Base-by-base conservation (phyloP, 179 eudicot species). In the Patellifolia procumbens region DNA sequence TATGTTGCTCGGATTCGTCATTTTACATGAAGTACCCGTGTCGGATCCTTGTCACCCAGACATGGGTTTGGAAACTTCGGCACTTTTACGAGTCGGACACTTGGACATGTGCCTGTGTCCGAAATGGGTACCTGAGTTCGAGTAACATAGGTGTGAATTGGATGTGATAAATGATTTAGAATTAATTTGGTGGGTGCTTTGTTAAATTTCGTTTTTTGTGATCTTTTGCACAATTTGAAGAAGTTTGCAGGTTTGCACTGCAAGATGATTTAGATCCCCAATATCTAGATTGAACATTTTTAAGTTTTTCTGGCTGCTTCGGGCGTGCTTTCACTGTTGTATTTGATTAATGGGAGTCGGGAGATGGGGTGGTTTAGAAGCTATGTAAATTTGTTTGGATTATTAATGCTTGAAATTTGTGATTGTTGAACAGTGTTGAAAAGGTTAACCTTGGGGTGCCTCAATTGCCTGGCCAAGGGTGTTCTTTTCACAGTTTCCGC, bases 401-500 rank as follows among this genome's bases (percentile, higher is more conserved):
- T 26, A 7, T 3, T 37, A 45, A 68, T 59, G 61, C 32, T 26
- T 62, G 70, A 5, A 28, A 4, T 74, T 70, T 58, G 63, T 78
- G 35, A 74, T 68, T 56, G 76, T 75, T 76, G 81, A 37, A 78
- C 91, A 95, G 99, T 83, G 91, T 48, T 75, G 97, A 93, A 63
- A 95, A 95, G 84, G 98, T 91, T 55, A 95, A 93, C 79, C 99
- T 95, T 76, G 99, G 99, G 76, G 98, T 95, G 83, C 99, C 99
- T 31, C 98, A 91, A 82, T 83, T 95, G 79, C 98, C 99, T 15
- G 99, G 99, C 35, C 97, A 95, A 79, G 99, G 98, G 17, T 95
- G 99, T 85, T 91, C 99, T 22, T 93, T 95, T 80, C 99, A 91
- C 85, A 91, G 99, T 74, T 95, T 95, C 64, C 90, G 95, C 35